Percentiles rank a stretch among this genome's conserved stretches.
Evolutionary conservation across 2,329 filamentous ascomycete species (phyloP).

Genomic region (Penicillium fuscoglaucum): DNA sequence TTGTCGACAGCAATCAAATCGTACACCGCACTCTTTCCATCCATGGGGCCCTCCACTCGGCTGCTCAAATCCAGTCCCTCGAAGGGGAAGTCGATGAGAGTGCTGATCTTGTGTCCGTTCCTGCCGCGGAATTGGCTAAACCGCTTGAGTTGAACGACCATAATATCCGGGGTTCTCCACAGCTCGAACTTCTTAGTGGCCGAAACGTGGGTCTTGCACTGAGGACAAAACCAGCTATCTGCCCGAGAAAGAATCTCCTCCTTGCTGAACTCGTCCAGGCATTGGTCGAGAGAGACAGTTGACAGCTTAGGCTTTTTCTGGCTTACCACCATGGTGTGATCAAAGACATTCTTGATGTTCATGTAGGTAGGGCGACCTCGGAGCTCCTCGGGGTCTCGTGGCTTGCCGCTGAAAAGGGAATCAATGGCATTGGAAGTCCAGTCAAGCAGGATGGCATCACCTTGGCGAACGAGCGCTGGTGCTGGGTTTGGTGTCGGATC

Average conservation of each 20-base stretch:
- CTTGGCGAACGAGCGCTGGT: constrained; percentile 67
- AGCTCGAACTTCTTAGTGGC: constrained; percentile 96
- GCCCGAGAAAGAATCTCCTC: constrained; percentile 91
- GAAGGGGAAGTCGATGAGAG: constrained; percentile 86
- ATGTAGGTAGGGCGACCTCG: constrained; percentile 63
- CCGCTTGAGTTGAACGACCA: constrained; percentile 92
- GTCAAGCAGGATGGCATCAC: constrained; percentile 83
- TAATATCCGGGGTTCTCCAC: constrained; percentile 93
- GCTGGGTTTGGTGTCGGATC: constrained; percentile 9
- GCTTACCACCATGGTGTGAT: constrained; percentile 64
- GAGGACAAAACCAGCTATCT: constrained; percentile 96
- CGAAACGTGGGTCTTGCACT: constrained; percentile 89
- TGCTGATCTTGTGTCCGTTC: constrained; percentile 81
- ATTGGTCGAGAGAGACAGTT: constrained; percentile 82
- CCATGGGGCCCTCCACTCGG: constrained; percentile 75
- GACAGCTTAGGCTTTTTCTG: constrained; percentile 64
- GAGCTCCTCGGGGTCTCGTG: constrained; percentile 47
- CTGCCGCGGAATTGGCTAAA: constrained; percentile 75
- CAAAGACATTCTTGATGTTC: constrained; percentile 53
- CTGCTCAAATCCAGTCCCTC: constrained; percentile 79
- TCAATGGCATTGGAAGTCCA: constrained; percentile 74
- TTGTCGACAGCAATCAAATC: constrained; percentile 96
- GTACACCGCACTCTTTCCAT: constrained; percentile 80
- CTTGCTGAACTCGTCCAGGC: constrained; percentile 90
- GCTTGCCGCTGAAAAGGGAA: constrained; percentile 60